Base-by-base conservation (phyloP, 371 early-diverging fungal species). In the Rhizopus microsporus region DNA sequence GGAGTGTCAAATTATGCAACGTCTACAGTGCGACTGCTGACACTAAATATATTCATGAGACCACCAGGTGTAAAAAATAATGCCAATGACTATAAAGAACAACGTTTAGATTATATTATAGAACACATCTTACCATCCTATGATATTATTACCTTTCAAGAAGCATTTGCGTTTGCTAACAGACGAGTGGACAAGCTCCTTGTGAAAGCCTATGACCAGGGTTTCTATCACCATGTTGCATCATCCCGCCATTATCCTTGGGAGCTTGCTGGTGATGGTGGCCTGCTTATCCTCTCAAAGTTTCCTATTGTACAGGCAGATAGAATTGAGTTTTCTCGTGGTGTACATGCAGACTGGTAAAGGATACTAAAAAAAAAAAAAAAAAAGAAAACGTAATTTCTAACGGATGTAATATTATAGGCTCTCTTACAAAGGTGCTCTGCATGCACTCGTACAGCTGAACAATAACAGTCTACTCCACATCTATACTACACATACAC, bases 41-140 rank as follows among this genome's bases (percentile, higher is more conserved):
- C 89, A n/a, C 83, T 88, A 57, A 93, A 93, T 73, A 79, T 94
- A 45, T 89, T 90, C 56, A 83, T 92, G 81, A 82, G 94, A 37
- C 93, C 93, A n/a, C 94, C 94, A 1, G 84, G 85, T 5, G 74
- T 94, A 48, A 84, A 87, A 34, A 89, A 82, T 63, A 85, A 88
- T 67, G 68, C 70, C 17, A 76, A 82, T 35, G 95, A 93, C 67
- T 87, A 82, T 74, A 93, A 94, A 69, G 80, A 87, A 46, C 82
- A 71, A 13, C 81, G 94, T 7, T 68, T 93, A 40, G 77, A 78
- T 44, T 82, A 82, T 46, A 86, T 94, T 57, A 80, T 85, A 17
- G 60, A 79, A 7, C 61, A 80, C 40, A 69, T 87, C 13, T 68
- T 94, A 37, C 80, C 81, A 7, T 47, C 71, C 8, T 93, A 89